A percentile compares a stretch with the other conserved stretches of the same genome.
These are phyloP conservation scores for Plantago ovata DNA, from an alignment of 257 asterid genomes.

Conservation along the genomic window DNA sequence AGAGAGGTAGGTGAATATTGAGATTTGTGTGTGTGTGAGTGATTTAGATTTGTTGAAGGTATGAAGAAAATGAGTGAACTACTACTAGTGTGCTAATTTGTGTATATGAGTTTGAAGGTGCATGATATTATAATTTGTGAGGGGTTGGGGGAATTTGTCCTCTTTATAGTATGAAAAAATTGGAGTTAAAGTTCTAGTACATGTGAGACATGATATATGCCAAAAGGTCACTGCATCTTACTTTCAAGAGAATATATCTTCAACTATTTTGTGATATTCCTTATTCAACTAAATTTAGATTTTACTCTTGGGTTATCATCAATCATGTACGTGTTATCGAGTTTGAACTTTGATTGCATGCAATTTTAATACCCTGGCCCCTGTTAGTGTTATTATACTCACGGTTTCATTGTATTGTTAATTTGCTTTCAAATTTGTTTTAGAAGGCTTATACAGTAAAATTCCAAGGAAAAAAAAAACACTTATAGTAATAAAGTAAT, in stretches of 20 bases:
- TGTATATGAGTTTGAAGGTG: conserved; percentile 28
- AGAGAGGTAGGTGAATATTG: neutral
- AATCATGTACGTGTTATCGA: no score
- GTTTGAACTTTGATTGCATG: no score
- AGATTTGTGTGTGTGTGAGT: conserved; percentile 7
- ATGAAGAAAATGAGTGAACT: conserved; percentile 3
- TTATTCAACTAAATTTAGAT: no score
- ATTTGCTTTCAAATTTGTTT: no score
- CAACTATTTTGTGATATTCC: no score
- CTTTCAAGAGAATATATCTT: neutral
- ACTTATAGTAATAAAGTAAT: no score
- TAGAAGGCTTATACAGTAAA: no score
- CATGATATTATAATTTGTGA: conserved; percentile 25
- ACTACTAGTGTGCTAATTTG: conserved; percentile 17
- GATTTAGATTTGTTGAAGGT: neutral
- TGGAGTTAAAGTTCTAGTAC: neutral
- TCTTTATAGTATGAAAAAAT: conserved; percentile 4
- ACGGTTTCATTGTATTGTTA: no score
- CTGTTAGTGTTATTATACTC: no score
- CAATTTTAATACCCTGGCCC: no score
- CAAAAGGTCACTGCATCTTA: neutral
- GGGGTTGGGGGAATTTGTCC: conserved; percentile 21
- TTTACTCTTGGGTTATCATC: no score
- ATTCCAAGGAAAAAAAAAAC: no score
- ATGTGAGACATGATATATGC: neutral